Evolutionary conservation across 1,284 basidiomycete species (phyloP).

Genomic region (Trichosporon coremiiforme): DNA sequence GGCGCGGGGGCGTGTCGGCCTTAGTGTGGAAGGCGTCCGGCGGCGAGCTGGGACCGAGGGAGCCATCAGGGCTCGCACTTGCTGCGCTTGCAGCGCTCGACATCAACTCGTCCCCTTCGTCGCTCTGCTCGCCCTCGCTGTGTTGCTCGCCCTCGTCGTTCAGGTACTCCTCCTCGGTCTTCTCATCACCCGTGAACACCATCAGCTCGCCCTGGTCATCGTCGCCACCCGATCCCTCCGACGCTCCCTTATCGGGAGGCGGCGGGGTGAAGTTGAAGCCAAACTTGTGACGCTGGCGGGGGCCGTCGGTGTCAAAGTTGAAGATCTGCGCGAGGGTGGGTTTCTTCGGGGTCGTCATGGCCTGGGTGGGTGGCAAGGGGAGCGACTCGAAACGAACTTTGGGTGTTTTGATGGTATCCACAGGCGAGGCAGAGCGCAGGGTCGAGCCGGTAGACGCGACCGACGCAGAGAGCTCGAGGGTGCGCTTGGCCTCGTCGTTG

Average conservation of each 20-base stretch:
- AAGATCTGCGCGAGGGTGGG: constrained; percentile 11
- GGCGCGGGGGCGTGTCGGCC: constrained; percentile 3
- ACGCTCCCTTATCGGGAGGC: neutral
- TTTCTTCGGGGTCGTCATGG: neutral
- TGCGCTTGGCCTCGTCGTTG: neutral
- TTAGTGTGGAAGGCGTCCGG: neutral
- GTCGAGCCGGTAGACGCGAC: neutral
- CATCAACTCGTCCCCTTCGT: constrained; percentile 4
- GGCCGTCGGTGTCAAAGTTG: neutral
- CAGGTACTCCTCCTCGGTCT: too few species aligned
- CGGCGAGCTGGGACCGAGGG: neutral
- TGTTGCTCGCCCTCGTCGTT: neutral
- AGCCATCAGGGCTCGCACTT: neutral
- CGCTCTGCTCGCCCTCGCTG: neutral
- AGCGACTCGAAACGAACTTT: constrained; percentile 6
- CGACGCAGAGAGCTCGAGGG: neutral
- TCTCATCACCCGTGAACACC: neutral
- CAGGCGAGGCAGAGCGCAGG: constrained; percentile 7
- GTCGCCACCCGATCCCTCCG: neutral
- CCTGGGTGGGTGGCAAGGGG: neutral
- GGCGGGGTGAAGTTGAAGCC: neutral
- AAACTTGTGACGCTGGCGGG: neutral
- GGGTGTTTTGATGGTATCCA: neutral
- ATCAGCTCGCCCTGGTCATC: neutral
- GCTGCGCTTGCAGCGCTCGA: neutral